Conservation (phyloP, 78 protist species). For the Dictyostelium capitatum region DNA sequence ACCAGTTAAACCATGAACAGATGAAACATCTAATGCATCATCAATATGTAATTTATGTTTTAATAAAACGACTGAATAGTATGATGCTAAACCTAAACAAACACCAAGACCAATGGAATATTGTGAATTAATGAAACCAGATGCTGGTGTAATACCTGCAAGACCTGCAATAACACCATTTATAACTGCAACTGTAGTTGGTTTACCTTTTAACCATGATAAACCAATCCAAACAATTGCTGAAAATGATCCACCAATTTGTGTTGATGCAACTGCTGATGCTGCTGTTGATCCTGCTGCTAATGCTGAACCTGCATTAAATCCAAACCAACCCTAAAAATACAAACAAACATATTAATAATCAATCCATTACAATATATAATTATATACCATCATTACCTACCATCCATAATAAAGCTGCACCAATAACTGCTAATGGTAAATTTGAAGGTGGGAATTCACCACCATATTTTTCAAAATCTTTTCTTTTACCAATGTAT, state of each 20-base stretch:
- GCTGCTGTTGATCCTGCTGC: slow-evolving; percentile 77
- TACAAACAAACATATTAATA: too few relatives aligned
- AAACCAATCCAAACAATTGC: slow-evolving; percentile 78
- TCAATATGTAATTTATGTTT: slow-evolving; percentile 84
- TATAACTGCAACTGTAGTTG: slow-evolving; percentile 68
- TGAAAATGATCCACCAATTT: slow-evolving; percentile 82
- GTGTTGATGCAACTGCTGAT: slow-evolving; percentile 84
- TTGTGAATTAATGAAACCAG: slow-evolving; percentile 86
- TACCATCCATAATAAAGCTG: slow-evolving; percentile 90
- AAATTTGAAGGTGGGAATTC: slow-evolving; percentile 88
- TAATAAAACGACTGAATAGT: slow-evolving; percentile 51
- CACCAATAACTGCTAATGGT: slow-evolving; percentile 89
- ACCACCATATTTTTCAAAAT: slow-evolving; percentile 79
- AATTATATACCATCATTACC: too few relatives aligned
- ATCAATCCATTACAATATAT: too few relatives aligned
- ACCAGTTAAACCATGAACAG: slow-evolving; percentile 89
- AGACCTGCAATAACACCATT: slow-evolving; percentile 87
- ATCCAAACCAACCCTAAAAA: slow-evolving; percentile 92
- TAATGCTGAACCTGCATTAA: slow-evolving; percentile 92
- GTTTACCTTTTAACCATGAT: slow-evolving; percentile 82
- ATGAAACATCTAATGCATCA: slow-evolving; percentile 88
- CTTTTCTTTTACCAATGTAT: slow-evolving; percentile 80
- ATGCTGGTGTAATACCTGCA: slow-evolving; percentile 92
- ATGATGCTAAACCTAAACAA: slow-evolving; percentile 73
- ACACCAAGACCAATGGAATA: slow-evolving; percentile 77